Evolutionary conservation across 2,329 filamentous ascomycete genomes (phyloP).

Genomic region (Xylaria sp.): DNA sequence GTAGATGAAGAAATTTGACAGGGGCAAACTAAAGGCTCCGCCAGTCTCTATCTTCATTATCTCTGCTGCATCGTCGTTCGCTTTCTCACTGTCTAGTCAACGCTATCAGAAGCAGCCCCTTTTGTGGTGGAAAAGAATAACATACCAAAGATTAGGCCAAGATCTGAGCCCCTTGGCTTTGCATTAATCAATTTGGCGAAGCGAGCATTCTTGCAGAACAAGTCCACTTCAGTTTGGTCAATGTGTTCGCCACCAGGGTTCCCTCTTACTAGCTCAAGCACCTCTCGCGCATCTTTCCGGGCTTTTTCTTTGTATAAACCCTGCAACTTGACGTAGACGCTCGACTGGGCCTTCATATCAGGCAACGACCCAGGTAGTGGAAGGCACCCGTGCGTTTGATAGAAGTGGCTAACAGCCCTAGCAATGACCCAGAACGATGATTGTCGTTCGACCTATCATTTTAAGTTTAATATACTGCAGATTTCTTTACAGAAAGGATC

Average conservation of each 20-base stretch:
- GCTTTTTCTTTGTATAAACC: constrained; percentile 93
- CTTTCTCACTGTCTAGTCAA: constrained; percentile 57
- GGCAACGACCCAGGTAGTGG: constrained; percentile 87
- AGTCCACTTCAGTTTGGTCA: constrained; percentile 76
- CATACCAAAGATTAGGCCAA: constrained; percentile 63
- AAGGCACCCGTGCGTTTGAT: constrained; percentile 72
- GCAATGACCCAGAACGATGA: constrained; percentile 89
- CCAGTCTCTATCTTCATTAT: constrained; percentile 46
- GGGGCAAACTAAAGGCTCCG: constrained; percentile 48
- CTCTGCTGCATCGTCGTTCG: constrained; percentile 59
- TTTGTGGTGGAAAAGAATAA: constrained; percentile 12
- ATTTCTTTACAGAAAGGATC: constrained; percentile 48
- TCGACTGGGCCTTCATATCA: constrained; percentile 96
- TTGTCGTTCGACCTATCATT: constrained; percentile 49
- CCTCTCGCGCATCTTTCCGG: constrained; percentile 75
- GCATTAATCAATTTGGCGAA: constrained; percentile 86
- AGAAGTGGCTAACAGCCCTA: constrained; percentile 77
- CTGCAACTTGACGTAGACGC: constrained; percentile 87
- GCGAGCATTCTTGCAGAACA: constrained; percentile 93
- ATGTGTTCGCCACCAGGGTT: constrained; percentile 58
- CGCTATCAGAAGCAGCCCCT: constrained; percentile 35
- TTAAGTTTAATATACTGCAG: constrained; percentile 28
- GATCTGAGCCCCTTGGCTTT: constrained; percentile 49
- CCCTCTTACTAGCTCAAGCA: constrained; percentile 67
- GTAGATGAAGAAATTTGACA: constrained; percentile 72